phyloP scores from a whole-genome alignment of 768 basidiomycete genomes.

The Termitomyces titanicus region DNA sequence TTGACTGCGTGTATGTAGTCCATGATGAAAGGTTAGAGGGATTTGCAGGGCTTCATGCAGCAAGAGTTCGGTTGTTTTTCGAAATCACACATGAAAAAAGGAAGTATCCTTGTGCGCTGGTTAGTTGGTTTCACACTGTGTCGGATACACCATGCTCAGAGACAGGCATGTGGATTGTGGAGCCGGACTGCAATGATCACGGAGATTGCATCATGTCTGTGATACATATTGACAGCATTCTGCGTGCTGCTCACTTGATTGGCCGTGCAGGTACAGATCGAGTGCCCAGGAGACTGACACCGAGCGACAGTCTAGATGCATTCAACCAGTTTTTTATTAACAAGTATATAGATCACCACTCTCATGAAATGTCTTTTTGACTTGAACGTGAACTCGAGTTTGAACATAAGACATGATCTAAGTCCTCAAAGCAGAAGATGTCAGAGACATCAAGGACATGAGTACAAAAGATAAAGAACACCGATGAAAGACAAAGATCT shows the following conservation, averaged over 20 bases:
- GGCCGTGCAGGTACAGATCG: slow-evolving; percentile 7
- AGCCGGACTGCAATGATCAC: slow-evolving; percentile 12
- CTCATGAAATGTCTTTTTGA: slow-evolving; percentile 18
- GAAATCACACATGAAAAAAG: slow-evolving; percentile 12
- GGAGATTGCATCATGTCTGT: slow-evolving; percentile 7
- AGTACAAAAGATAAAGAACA: neutral
- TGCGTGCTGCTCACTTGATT: slow-evolving; percentile 18
- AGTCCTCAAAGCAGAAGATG: too few species aligned
- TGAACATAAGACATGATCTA: neutral
- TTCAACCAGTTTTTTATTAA: slow-evolving; percentile 16
- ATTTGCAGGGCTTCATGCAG: slow-evolving; percentile 18
- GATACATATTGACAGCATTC: slow-evolving; percentile 15
- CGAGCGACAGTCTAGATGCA: slow-evolving; percentile 13
- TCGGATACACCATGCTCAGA: slow-evolving; percentile 14
- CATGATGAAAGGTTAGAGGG: neutral
- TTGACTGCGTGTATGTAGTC: neutral
- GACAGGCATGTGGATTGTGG: slow-evolving; percentile 23
- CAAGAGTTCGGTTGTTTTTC: slow-evolving; percentile 18
- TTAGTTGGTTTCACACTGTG: slow-evolving; percentile 19
- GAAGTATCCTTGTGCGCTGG: slow-evolving; percentile 21
- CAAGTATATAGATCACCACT: slow-evolving; percentile 23
- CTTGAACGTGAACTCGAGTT: neutral
- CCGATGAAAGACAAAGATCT: neutral
- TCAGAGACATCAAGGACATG: neutral
- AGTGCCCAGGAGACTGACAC: slow-evolving; percentile 8